A percentile compares a stretch with the other conserved stretches of the same genome.
These are phyloP conservation scores for Backusella tuberculispora DNA, from an alignment of 192 early-diverging fungal genomes.

Conservation along the genomic window DNA sequence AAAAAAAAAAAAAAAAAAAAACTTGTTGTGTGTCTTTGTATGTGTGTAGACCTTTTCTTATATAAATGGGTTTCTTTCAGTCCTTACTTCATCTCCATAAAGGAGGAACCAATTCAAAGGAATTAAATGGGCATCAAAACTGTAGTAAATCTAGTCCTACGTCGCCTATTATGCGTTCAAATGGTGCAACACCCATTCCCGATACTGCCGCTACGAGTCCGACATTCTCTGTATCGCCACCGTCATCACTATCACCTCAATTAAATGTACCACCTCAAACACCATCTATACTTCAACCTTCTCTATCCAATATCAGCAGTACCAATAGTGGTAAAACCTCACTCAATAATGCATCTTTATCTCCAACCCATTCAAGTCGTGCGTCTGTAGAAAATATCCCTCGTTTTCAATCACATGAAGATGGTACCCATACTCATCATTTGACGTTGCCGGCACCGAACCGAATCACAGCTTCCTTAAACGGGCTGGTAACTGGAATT, in stretches of 20 bases:
- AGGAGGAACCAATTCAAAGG: background rate
- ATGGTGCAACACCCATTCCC: background rate
- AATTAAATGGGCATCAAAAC: background rate
- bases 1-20: background rate
- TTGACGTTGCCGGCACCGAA: slow-evolving; percentile 28
- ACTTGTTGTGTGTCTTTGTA: background rate
- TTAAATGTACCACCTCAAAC: background rate
- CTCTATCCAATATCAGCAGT: background rate
- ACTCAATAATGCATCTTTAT: background rate
- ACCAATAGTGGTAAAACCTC: background rate
- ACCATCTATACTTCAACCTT: background rate
- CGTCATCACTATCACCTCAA: background rate
- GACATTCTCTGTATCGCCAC: background rate
- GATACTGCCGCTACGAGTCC: background rate
- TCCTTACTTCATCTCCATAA: slow-evolving; percentile 16
- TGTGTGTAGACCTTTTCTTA: slow-evolving; percentile 2
- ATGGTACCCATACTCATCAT: slow-evolving; percentile 43
- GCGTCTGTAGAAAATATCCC: slow-evolving; percentile 4
- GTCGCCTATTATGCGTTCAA: background rate
- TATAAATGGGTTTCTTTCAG: slow-evolving; percentile 28
- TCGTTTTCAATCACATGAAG: slow-evolving; percentile 38
- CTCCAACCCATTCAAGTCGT: background rate
- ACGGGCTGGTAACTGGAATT: slow-evolving; percentile 28
- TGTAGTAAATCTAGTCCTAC: background rate
- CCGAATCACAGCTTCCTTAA: slow-evolving; percentile 27